Base-by-base conservation (phyloP, 805 yeast species). In the Candida sakaeoensis region DNA sequence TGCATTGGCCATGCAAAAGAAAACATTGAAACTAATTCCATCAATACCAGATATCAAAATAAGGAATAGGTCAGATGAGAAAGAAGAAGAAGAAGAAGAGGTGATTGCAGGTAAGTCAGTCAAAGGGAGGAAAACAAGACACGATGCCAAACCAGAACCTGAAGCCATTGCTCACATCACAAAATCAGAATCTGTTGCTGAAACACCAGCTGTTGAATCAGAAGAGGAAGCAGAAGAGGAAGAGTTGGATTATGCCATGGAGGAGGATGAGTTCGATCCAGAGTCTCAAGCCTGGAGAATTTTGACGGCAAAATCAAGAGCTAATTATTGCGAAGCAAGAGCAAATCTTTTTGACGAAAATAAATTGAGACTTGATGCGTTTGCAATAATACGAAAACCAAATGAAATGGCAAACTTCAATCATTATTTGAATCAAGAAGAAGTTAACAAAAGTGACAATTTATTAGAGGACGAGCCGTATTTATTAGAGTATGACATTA, bases 1-100 rank as follows among this genome's bases (percentile, higher is more conserved):
- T 63, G 99, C 99, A 0, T 62, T 85, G 35, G 96, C 97, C 2
- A 95, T 93, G 99, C 95, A 89, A 51, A 88, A 88, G 61, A 87
- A 85, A 55, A 80, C 98, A 0, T 57, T 79, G 38, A 72, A 80
- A 34, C 68, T 93, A 38, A 74, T 79, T 5, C 95, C 96, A 0
- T 65, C 87, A 45, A 91, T 93, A 28, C 99, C 99, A 0, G 95
- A 93, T 52, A 86, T 93, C 39, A 73, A 77, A 0, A 75, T 93
- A 4, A 72, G 89, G 49, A 88, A 77, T 52, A 61, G 91, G 35
- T 68, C 81, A 0, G 93, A 85, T 37, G 76, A 82, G 6, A 93
- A 85, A 48, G 72, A 67, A 46, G 90, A 82, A 50, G 78, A 82
- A 19, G 55, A 51, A 16, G 52, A 45, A 14, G 48, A 52, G 30